Base-by-base conservation (phyloP, 352 stramenopile genomes). In the Aphanomyces euteiches region DNA sequence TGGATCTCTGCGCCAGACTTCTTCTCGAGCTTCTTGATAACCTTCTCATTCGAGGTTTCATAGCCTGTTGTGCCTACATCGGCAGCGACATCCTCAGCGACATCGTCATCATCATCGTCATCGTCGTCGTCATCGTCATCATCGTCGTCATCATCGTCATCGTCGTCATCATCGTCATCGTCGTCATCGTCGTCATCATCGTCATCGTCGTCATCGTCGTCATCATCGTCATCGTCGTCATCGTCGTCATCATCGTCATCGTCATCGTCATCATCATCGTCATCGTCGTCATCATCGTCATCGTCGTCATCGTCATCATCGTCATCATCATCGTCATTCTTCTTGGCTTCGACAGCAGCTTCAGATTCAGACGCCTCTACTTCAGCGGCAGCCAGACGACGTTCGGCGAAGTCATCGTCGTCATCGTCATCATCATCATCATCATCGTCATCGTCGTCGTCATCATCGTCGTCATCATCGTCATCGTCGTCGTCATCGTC, bases 121-220 rank as follows among this genome's bases (percentile, higher is more conserved):
- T 61, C 54, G 3, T 61, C 54, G 3, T 61, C 54, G 36, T 61
- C 54, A 5, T 61, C 54, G 3, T 61, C 54, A 17, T 61, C 54
- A 40, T 61, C 54, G 43, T 61, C 54, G 43, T 61, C 54, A 3
- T 61, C 54, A 61, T 61, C 54, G 54, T 61, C 54, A 61, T 61
- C 54, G 3, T 61, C 54, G 54, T 61, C 54, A 3, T 61, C 54
- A 3, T 61, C 54, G 3, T 61, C 54, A 17, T 61, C 54, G 3
- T 61, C 54, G 36, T 61, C 54, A 3, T 61, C 54, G 34, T 61
- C 54, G 3, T 61, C 54, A 61, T 61, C 54, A 61, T 61, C 54
- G 43, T 61, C 54, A 5, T 61, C 54, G 43, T 61, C 54, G 3
- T 61, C 54, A 40, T 61, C 54, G 3, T 61, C 54, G 28, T 61